Percentiles rank a stretch among this genome's conserved stretches.
Conservation (phyloP, 2,329 filamentous ascomycete species). For the Drechslerella stenobrocha region DNA sequence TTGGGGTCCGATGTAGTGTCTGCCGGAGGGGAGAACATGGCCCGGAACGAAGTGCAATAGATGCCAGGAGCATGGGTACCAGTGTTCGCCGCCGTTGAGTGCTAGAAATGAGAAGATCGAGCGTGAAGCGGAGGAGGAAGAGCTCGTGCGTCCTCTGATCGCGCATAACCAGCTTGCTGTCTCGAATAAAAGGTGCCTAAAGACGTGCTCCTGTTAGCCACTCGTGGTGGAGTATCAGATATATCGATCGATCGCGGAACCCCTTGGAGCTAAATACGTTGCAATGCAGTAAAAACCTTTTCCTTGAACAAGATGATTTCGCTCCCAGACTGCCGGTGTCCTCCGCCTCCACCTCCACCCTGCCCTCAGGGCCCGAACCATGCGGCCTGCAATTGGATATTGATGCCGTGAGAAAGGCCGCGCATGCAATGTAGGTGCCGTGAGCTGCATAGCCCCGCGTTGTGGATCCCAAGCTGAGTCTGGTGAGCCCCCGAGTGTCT, state of each 20-base stretch:
- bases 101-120: constrained; percentile 49
- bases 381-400: too few species aligned
- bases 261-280: constrained; percentile 21
- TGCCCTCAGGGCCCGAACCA: constrained; percentile 17
- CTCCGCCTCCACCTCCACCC: constrained; percentile 33
- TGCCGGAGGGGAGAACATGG: constrained; percentile 46
- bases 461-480: constrained; percentile 40
- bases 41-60: constrained; percentile 47
- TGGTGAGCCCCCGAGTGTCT: constrained; percentile 22
- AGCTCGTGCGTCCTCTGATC: constrained; percentile 24
- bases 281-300: constrained; percentile 31
- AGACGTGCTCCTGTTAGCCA: constrained; percentile 13
- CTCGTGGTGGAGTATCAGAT: constrained; percentile 13
- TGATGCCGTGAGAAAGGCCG: constrained; percentile 33
- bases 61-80: constrained; percentile 48
- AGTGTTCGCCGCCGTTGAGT: constrained; percentile 47
- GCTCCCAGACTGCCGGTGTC: constrained; percentile 22
- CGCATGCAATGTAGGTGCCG: constrained; percentile 41
- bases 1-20: constrained; percentile 23
- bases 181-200: constrained; percentile 40
- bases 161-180: constrained; percentile 14
- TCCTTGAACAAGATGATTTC: constrained; percentile 44
- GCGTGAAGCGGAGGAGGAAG: constrained; percentile 46
- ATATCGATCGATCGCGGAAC: constrained; percentile 19
- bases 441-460: constrained; percentile 36